Conservation (phyloP, 2,329 filamentous ascomycete genomes). For the Corynespora cassiicola region DNA sequence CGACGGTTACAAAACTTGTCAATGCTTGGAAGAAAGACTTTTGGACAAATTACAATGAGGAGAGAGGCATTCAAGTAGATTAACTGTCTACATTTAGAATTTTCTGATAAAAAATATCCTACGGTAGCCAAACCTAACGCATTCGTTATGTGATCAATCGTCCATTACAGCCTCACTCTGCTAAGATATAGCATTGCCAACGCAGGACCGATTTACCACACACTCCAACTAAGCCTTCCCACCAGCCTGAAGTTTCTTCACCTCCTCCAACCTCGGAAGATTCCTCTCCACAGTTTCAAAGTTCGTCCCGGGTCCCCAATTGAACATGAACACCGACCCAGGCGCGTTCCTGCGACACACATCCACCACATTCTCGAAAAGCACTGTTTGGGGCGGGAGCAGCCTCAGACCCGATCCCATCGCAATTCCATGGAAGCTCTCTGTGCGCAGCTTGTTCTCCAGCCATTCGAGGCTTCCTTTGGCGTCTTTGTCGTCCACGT, state of each 20-base stretch:
- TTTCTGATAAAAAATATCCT: too few species aligned
- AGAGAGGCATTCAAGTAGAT: too few species aligned
- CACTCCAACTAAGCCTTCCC: too few species aligned
- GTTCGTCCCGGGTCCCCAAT: constrained; percentile 13
- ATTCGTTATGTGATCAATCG: too few species aligned
- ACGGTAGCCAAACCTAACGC: too few species aligned
- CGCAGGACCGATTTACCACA: too few species aligned
- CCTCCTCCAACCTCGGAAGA: constrained; percentile 7
- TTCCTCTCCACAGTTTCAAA: constrained; percentile 11
- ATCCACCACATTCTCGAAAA: constrained; percentile 12
- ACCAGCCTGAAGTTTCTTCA: too few species aligned
- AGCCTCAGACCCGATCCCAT: constrained; percentile 9
- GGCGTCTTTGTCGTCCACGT: constrained; percentile 7
- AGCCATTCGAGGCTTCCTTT: constrained; percentile 8
- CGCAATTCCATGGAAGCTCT: constrained; percentile 9
- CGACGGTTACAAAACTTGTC: constrained; percentile 10
- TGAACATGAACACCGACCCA: constrained; percentile 12
- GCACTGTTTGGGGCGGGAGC: constrained; percentile 5
- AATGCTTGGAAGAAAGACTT: constrained; percentile 17
- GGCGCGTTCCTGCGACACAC: constrained; percentile 1
- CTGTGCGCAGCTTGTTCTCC: not conserved
- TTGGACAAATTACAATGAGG: constrained; percentile 6
- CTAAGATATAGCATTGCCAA: too few species aligned
- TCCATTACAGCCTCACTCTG: too few species aligned
- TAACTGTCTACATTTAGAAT: too few species aligned